Evolutionary conservation across 1,284 basidiomycete genomes (phyloP), one percentile per base, ranked within the genome.

Genomic region (Somion occarium): DNA sequence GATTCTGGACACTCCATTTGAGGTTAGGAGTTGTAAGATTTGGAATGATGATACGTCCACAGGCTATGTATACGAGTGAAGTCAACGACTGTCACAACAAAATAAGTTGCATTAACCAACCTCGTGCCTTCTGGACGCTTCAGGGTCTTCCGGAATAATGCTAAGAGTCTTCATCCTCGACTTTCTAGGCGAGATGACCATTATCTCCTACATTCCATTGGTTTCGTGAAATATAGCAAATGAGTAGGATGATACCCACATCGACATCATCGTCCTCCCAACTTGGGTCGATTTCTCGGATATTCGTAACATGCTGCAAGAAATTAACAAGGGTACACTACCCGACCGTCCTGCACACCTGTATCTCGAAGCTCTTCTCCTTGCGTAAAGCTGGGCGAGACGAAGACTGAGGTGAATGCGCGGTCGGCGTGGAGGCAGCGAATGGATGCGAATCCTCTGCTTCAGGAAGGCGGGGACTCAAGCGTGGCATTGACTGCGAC

Each of bases 211-310:
- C 38, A 46, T 46, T n/a, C 23, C n/a, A 39, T 7, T 46, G 48
- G 38, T 23, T n/a, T n/a, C n/a, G n/a, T n/a, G n/a, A n/a, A n/a
- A n/a, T n/a, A n/a, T 18, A 13, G 44, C 38, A 26, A 20, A 50
- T 15, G 13, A 39, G 26, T 23, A 47, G 19, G 22, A 15, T 43
- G 34, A 13, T 23, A 56, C 63, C 38, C 49, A 72, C 73, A 54
- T 74, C 73, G 18, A 73, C 63, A 12, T 73, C 73, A 41, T 73
- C 69, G 27, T 73, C 68, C n/a, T 69, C 65, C 70, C 71, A 74
- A 27, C 65, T 66, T 5, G 71, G 64, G 53, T 65, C 64, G 27
- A 73, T 53, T 20, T 69, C 70, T 39, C 62, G 63, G 11, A 72
- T 61, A 56, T 73, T 56, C 30, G 62, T 69, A 34, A 68, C 58